Evolutionary conservation across 1,284 basidiomycete species (phyloP), one percentile per base, ranked within the genome.

Genomic region (Ustilago trichophora): DNA sequence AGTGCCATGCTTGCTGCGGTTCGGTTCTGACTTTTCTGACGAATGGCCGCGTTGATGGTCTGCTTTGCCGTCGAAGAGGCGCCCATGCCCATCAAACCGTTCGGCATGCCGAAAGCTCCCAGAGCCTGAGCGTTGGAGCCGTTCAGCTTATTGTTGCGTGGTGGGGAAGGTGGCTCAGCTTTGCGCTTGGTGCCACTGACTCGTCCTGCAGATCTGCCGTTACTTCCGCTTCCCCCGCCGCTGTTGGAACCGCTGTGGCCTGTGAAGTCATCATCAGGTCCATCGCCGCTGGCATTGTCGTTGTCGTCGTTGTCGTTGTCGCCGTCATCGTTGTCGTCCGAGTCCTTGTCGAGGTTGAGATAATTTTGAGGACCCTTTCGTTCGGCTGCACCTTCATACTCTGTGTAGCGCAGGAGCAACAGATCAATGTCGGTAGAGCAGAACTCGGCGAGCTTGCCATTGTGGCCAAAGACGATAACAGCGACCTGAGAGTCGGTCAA

Each of bases 401-500:
- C 72, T 16, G 76, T 69, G 40, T 78, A 78, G 1, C 76, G 63
- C 37, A 73, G 41, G 5, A 78, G 57, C 6, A 75, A 53, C 15
- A 72, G 45, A 32, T 76, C 72, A 13, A 78, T 78, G 29, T 78
- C 68, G 32, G 65, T 71, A 1, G 74, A 76, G 54, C 76, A 77
- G 26, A 75, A 78, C 37, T 77, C 76, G 40, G 75, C 66, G 21
- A 77, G 62, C 54, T 77, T 78, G 42, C 76, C 76, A 21, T 78
- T 75, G 50, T 67, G 62, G 84, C 86, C 87, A 70, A 89, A 88
- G 51, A 89, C 87, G 67, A 89, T 87, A 66, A 89, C 87, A 6
- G 87, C 88, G 34, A 89, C 86, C 65, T 89, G 87, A 53, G 88
- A 88, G 24, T 86, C 87, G 75, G 88, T 89, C 47, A 89, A 83